Percentiles rank a stretch among this genome's conserved stretches.
These are phyloP conservation scores for Boletellus deceptivus DNA, from an alignment of 1,284 basidiomycete genomes.

Conservation along the genomic window DNA sequence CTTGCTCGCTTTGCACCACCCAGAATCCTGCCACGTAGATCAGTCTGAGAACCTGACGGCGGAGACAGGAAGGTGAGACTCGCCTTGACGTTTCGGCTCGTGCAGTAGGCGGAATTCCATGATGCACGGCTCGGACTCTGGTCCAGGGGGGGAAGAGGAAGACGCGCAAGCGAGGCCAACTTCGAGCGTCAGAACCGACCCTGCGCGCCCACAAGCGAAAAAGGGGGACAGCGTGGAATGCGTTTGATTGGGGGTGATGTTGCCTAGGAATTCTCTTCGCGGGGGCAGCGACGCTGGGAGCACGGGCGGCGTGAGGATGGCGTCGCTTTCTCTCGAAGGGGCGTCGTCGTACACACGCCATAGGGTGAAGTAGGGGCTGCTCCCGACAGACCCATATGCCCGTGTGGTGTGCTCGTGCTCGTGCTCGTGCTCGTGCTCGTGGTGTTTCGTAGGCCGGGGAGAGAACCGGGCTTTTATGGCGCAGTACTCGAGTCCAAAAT, in stretches of 20 bases:
- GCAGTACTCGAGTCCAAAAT: conserved; percentile 24
- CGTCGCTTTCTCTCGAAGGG: background rate
- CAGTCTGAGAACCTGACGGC: no score
- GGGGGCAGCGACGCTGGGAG: conserved; percentile 12
- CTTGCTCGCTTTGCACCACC: conserved; percentile 22
- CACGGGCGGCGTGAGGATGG: conserved; percentile 7
- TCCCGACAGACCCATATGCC: conserved; percentile 15
- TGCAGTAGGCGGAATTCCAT: conserved; percentile 21
- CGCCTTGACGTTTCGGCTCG: conserved; percentile 22
- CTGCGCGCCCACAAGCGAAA: conserved; percentile 10
- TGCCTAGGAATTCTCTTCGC: conserved; percentile 15
- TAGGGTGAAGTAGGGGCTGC: conserved; percentile 16
- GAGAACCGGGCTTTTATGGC: conserved; percentile 13
- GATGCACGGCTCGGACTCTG: conserved; percentile 24
- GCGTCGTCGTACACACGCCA: conserved; percentile 18
- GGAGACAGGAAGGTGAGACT: background rate
- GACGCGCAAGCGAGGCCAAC: conserved; percentile 19
- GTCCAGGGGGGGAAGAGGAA: no score
- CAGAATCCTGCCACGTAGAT: conserved; percentile 14
- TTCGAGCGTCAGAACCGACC: conserved; percentile 23
- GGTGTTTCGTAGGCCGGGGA: background rate
- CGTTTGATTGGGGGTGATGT: conserved; percentile 15
- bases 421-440: conserved; percentile 8
- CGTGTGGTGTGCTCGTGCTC: no score
- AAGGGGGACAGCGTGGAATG: conserved; percentile 8